These are phyloP conservation scores for Symbiodinium natans DNA, from an alignment of 73 alveolate genomes.

Conservation along the genomic window DNA sequence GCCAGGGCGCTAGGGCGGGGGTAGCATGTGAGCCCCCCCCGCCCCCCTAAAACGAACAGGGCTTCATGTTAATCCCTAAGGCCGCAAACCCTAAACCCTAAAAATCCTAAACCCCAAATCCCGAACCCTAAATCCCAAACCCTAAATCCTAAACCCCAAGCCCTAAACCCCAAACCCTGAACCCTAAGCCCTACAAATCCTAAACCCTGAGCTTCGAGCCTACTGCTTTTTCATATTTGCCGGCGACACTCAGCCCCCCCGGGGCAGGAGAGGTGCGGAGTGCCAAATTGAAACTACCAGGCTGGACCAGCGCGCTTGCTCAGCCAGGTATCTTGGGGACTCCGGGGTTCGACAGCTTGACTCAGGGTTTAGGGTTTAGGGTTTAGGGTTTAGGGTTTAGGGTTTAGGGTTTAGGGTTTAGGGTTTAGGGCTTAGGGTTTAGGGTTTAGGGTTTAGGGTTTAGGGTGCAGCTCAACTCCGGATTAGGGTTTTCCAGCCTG, in stretches of 20 bases:
- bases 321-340: no score
- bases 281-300: neutral
- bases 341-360: neutral
- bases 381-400: no score
- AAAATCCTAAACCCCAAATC: neutral
- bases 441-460: no score
- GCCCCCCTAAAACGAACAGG: no score
- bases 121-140: neutral
- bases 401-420: no score
- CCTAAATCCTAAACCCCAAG: neutral
- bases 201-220: neutral
- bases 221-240: slow-evolving; percentile 13
- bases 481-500: no score
- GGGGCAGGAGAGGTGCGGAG: neutral
- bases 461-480: no score
- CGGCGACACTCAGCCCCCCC: neutral
- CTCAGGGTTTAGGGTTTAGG: neutral
- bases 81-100: no score
- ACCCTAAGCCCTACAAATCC: neutral
- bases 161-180: neutral
- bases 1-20: no score
- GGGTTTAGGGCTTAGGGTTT: no score
- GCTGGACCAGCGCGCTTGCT: neutral
- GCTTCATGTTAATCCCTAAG: no score
- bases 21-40: no score